Conservation (phyloP, 495 filamentous ascomycete species). For the Talaromyces liani region DNA sequence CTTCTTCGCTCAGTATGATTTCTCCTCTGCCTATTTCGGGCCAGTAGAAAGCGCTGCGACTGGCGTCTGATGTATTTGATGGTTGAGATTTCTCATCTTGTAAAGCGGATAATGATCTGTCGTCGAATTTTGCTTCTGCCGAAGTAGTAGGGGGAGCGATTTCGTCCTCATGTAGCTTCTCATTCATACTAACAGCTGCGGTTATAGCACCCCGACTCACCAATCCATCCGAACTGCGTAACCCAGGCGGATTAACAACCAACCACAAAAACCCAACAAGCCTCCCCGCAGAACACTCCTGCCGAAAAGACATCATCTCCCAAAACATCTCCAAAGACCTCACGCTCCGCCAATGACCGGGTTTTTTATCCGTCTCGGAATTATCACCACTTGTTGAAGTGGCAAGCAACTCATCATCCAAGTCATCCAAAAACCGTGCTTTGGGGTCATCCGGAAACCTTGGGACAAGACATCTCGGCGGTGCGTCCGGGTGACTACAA, state of each 20-base stretch:
- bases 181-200: neutral
- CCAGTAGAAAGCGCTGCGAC: constrained; percentile 59
- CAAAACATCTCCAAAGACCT: constrained; percentile 84
- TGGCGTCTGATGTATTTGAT: neutral
- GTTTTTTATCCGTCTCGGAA: constrained; percentile 23
- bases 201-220: constrained; percentile 6
- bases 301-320: constrained; percentile 96
- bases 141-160: neutral
- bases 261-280: constrained; percentile 94
- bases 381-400: constrained; percentile 11
- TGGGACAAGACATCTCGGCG: constrained; percentile 81
- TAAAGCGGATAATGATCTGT: constrained; percentile 36
- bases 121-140: constrained; percentile 10
- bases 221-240: constrained; percentile 24
- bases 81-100: constrained; percentile 40
- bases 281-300: constrained; percentile 88
- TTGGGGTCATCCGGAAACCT: constrained; percentile 96
- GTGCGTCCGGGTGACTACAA: constrained; percentile 47
- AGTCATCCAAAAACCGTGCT: constrained; percentile 77
- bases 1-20: constrained; percentile 58
- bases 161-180: constrained; percentile 1
- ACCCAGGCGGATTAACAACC: constrained; percentile 55
- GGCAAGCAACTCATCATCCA: constrained; percentile 70
- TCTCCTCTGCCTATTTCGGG: constrained; percentile 59
- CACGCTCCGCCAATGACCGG: constrained; percentile 74